phyloP scores from a whole-genome alignment of 305 asterid species.

The Nicotiana rustica region DNA sequence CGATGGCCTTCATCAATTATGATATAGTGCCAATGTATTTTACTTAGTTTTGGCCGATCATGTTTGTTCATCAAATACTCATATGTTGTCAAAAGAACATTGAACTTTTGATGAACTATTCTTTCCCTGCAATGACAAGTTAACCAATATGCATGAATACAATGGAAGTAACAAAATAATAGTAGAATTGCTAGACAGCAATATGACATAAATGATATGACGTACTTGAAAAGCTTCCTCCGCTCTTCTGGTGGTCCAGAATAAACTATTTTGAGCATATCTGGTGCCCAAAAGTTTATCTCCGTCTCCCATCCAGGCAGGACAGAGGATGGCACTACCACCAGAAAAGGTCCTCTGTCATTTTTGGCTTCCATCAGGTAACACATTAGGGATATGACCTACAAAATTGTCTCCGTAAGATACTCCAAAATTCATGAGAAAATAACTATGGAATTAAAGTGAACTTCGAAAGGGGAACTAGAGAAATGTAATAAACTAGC shows the following conservation, averaged over 20 bases:
- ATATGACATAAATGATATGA: slow-evolving; percentile 11
- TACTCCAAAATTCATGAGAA: slow-evolving; percentile 30
- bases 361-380: slow-evolving; percentile 94
- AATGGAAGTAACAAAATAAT: neutral
- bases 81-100: slow-evolving; percentile 93
- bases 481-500: slow-evolving; percentile 6
- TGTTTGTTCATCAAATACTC: slow-evolving; percentile 99
- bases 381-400: slow-evolving; percentile 97
- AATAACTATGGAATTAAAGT: slow-evolving; percentile 6
- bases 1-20: slow-evolving; percentile 99
- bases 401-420: slow-evolving; percentile 44
- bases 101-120: slow-evolving; percentile 92
- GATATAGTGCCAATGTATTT: slow-evolving; percentile 94
- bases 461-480: slow-evolving; percentile 1
- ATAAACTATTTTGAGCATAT: slow-evolving; percentile 84
- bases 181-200: neutral
- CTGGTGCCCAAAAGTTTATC: slow-evolving; percentile 94
- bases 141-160: slow-evolving; percentile 38
- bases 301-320: slow-evolving; percentile 99
- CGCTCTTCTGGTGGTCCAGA: slow-evolving; percentile 99
- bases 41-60: slow-evolving; percentile 96
- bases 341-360: slow-evolving; percentile 98
- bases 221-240: slow-evolving; percentile 89
- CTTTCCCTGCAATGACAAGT: slow-evolving; percentile 75
- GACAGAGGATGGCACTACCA: slow-evolving; percentile 98